Percentiles rank a stretch among this genome's conserved stretches.
These are phyloP conservation scores for Scalesia atractyloides DNA, from an alignment of 129 eudicot species.

Conservation along the genomic window DNA sequence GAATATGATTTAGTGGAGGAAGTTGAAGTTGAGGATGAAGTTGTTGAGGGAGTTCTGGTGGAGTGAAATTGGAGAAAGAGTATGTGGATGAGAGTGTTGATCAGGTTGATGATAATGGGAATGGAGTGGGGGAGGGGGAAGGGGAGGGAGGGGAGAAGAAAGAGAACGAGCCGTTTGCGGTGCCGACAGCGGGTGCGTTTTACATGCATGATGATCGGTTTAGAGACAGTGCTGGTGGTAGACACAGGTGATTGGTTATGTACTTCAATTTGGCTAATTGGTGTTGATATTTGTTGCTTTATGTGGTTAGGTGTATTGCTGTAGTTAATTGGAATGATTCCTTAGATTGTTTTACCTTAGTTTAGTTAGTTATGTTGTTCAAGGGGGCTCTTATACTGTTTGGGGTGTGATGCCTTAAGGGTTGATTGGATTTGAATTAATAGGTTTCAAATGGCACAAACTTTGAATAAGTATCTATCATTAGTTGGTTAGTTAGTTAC, in stretches of 20 bases:
- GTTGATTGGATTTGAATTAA: constrained; percentile 8
- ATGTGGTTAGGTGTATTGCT: background rate
- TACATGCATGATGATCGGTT: constrained; percentile 98
- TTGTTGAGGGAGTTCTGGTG: constrained; percentile 27
- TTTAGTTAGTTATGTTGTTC: background rate
- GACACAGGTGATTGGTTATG: constrained; percentile 57
- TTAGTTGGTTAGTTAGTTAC: background rate
- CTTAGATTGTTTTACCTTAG: constrained; percentile 2
- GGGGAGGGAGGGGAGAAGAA: constrained; percentile 65
- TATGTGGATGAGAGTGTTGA: constrained; percentile 32
- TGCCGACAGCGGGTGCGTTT: constrained; percentile 94
- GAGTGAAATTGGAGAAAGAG: constrained; percentile 24
- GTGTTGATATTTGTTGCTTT: background rate
- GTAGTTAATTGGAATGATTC: background rate
- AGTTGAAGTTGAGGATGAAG: constrained; percentile 30
- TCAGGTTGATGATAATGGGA: constrained; percentile 28
- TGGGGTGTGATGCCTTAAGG: background rate
- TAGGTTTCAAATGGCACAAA: background rate
- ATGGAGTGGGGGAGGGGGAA: constrained; percentile 12
- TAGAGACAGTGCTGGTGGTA: constrained; percentile 67
- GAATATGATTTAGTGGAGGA: constrained; percentile 49
- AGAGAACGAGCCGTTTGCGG: constrained; percentile 83
- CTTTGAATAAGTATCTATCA: background rate
- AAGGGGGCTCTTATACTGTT: background rate
- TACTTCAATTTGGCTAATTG: background rate